phyloP scores from a whole-genome alignment of 306 rosid species.

The Dalbergia cultrata region DNA sequence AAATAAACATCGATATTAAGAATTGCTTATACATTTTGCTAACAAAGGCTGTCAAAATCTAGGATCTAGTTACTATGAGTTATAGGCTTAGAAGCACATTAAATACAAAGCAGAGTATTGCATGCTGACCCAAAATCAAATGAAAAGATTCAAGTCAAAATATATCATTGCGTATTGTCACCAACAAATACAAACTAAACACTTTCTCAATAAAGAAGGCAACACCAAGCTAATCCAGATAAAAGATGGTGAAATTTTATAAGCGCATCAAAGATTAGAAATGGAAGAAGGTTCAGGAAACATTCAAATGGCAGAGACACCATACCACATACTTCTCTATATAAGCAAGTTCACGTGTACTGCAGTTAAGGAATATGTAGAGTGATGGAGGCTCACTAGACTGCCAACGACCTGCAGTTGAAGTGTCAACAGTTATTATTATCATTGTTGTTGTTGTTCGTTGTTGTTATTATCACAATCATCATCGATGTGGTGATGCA shows the following conservation, averaged over 20 bases:
- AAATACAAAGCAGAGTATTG: neutral
- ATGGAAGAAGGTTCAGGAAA: slow-evolving; percentile 33
- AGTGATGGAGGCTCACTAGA: slow-evolving; percentile 85
- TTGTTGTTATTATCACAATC: too few relatives aligned
- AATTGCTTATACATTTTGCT: slow-evolving; percentile 30
- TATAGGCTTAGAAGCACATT: slow-evolving; percentile 36
- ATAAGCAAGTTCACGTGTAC: slow-evolving; percentile 87
- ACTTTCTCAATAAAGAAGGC: slow-evolving; percentile 13
- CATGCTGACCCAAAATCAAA: slow-evolving; percentile 40
- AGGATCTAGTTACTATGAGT: slow-evolving; percentile 8
- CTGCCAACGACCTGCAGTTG: slow-evolving; percentile 86
- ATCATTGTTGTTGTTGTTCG: too few relatives aligned
- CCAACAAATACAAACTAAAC: neutral
- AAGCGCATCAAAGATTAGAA: slow-evolving; percentile 31
- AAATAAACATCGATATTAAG: slow-evolving; percentile 30
- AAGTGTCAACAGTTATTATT: slow-evolving; percentile 41
- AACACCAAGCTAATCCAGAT: slow-evolving; percentile 34
- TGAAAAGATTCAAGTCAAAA: slow-evolving; percentile 30
- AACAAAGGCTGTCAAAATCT: slow-evolving; percentile 34
- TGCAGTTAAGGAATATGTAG: slow-evolving; percentile 84
- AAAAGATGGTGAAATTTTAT: slow-evolving; percentile 17
- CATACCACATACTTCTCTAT: slow-evolving; percentile 99
- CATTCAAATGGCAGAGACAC: slow-evolving; percentile 52
- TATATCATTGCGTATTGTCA: slow-evolving; percentile 7
- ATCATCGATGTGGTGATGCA: too few relatives aligned